Evolutionary conservation across 768 basidiomycete species (phyloP).

Genomic region (Rubroboletus pulcherrimus): DNA sequence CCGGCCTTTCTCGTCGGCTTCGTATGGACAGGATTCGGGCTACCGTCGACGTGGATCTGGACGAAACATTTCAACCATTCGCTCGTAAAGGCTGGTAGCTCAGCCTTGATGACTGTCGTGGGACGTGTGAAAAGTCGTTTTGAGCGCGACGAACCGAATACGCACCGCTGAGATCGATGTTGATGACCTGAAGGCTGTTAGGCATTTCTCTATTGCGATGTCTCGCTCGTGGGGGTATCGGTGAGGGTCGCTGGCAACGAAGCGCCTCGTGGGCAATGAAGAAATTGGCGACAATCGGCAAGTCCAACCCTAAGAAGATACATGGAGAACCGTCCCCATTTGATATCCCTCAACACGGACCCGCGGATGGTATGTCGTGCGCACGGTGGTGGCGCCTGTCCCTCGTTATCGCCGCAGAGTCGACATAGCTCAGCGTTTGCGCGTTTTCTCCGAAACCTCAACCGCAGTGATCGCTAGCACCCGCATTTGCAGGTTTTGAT

Average conservation of each 20-base stretch:
- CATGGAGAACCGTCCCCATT: not conserved
- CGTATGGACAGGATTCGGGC: constrained; percentile 10
- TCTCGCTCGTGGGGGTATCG: not conserved
- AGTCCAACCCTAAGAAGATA: not conserved
- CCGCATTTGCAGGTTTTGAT: not conserved
- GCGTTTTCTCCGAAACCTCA: not conserved
- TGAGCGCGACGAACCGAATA: not conserved
- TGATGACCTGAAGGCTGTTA: constrained; percentile 22
- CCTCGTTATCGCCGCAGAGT: not conserved
- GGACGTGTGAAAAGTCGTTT: not conserved
- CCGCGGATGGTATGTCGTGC: no score
- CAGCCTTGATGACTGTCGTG: constrained; percentile 22
- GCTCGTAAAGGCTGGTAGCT: constrained; percentile 17
- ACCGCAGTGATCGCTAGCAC: not conserved
- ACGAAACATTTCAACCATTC: constrained; percentile 26
- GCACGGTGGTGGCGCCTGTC: not conserved
- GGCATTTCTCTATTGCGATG: not conserved
- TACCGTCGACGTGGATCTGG: constrained; percentile 17
- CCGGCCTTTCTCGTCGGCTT: not conserved
- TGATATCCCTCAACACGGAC: no score
- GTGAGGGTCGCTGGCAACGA: not conserved
- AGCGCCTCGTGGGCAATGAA: not conserved
- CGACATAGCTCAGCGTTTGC: not conserved
- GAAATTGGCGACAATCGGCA: not conserved
- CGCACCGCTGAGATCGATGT: constrained; percentile 19